Percentiles rank a stretch among this genome's conserved stretches.
phyloP scores from a whole-genome alignment of 169 alveolate species.

The Plasmodium berghei region DNA sequence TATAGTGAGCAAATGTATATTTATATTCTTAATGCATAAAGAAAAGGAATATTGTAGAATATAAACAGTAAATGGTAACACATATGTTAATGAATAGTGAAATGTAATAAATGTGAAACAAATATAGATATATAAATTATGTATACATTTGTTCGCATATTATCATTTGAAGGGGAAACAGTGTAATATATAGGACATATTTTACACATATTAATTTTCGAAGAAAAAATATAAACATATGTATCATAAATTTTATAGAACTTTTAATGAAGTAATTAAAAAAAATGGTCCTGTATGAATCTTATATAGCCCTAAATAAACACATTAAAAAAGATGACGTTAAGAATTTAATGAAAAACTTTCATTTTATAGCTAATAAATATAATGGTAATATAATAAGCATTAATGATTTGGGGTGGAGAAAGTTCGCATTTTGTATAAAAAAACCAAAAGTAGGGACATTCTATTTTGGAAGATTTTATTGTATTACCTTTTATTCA shows the following conservation, averaged over 20 bases:
- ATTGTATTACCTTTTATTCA: conserved; percentile 84
- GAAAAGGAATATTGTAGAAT: not conserved
- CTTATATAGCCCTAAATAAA: conserved; percentile 62
- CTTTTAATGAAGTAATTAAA: not conserved
- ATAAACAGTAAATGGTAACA: not conserved
- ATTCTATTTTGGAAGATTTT: conserved; percentile 86
- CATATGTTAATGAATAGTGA: no score
- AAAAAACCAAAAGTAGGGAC: conserved; percentile 86
- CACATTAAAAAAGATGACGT: conserved; percentile 75
- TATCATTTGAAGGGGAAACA: not conserved
- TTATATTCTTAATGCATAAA: not conserved
- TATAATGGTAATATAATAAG: conserved; percentile 73
- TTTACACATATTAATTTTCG: no score
- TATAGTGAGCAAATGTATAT: not conserved
- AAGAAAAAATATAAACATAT: no score
- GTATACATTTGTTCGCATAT: not conserved
- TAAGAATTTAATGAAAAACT: conserved; percentile 74
- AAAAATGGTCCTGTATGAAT: conserved; percentile 74
- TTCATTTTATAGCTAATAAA: conserved; percentile 60
- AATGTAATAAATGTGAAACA: no score
- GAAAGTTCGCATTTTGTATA: conserved; percentile 78
- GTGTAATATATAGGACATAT: not conserved
- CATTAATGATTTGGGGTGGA: conserved; percentile 76
- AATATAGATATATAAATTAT: not conserved
- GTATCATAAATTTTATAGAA: no score